A percentile compares a stretch with the other conserved stretches of the same genome.
Conservation (phyloP, 2,329 filamentous ascomycete species). For the Diaporthe destruens region DNA sequence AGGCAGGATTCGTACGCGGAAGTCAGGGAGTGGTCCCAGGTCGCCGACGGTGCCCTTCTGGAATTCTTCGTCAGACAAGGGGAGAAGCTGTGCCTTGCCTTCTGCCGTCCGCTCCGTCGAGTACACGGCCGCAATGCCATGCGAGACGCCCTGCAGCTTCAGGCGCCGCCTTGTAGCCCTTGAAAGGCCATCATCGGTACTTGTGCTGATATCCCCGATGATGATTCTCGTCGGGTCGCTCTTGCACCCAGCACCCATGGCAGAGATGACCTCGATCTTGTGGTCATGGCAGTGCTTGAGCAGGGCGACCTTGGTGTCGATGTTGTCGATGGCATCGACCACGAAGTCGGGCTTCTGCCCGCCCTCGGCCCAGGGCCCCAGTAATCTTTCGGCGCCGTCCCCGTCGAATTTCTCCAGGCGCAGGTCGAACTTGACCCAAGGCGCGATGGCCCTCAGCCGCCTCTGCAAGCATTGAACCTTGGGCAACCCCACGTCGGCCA, state of each 20-base stretch:
- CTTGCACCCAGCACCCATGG: conserved; percentile 97
- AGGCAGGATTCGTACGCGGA: conserved; percentile 92
- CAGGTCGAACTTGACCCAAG: conserved; percentile 92
- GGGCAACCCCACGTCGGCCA: conserved; percentile 91
- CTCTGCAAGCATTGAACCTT: conserved; percentile 90
- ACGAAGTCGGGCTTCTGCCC: conserved; percentile 83
- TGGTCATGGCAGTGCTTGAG: conserved; percentile 88
- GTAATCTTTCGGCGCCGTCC: conserved; percentile 72
- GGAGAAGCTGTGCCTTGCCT: conserved; percentile 90
- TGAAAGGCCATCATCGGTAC: conserved; percentile 89
- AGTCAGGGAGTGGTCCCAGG: conserved; percentile 89
- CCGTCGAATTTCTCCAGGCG: conserved; percentile 85
- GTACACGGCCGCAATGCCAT: conserved; percentile 91
- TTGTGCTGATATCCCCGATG: conserved; percentile 90
- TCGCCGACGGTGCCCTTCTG: conserved; percentile 87
- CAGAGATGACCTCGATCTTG: conserved; percentile 85
- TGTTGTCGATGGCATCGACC: conserved; percentile 99
- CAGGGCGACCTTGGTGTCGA: conserved; percentile 93
- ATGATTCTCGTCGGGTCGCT: conserved; percentile 85
- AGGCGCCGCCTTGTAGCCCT: conserved; percentile 84
- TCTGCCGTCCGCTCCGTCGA: conserved; percentile 91
- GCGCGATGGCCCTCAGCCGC: conserved; percentile 85
- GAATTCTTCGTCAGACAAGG: conserved; percentile 89
- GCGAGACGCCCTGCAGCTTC: conserved; percentile 81
- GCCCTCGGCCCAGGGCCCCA: conserved; percentile 73